phyloP scores from a whole-genome alignment of 352 stramenopile genomes.

The Phytophthora cactorum region DNA sequence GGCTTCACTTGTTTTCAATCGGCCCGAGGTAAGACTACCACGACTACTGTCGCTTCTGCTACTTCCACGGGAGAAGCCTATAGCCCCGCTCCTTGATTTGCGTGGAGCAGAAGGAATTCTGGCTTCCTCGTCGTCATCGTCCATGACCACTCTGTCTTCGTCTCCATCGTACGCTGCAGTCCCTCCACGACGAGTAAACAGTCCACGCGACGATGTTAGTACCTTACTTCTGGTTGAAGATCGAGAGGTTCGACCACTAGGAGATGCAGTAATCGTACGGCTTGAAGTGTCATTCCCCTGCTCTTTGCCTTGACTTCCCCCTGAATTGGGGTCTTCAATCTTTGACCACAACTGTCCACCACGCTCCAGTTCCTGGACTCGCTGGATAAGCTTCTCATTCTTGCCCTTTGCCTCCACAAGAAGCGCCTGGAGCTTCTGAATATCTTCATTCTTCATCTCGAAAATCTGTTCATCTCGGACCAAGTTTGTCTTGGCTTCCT shows the following conservation, averaged over 20 bases:
- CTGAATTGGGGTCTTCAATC: slow-evolving; percentile 3
- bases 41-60: slow-evolving; percentile 17
- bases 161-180: slow-evolving; percentile 47
- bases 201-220: slow-evolving; percentile 53
- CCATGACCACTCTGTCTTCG: slow-evolving; percentile 76
- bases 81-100: slow-evolving; percentile 24
- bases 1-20: slow-evolving; percentile 36
- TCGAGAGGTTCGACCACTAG: slow-evolving; percentile 11
- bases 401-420: slow-evolving; percentile 70
- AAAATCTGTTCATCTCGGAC: slow-evolving; percentile 85
- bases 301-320: slow-evolving; percentile 7
- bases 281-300: slow-evolving; percentile 17
- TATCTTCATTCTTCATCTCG: slow-evolving; percentile 83
- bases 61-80: slow-evolving; percentile 13
- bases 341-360: slow-evolving; percentile 77
- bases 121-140: slow-evolving; percentile 47
- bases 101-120: slow-evolving; percentile 25
- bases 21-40: slow-evolving; percentile 14
- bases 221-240: slow-evolving; percentile 35
- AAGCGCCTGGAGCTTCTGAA: slow-evolving; percentile 65
- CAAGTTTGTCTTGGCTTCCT: slow-evolving; percentile 69
- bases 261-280: slow-evolving; percentile 19
- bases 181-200: slow-evolving; percentile 60
- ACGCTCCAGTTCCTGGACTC: slow-evolving; percentile 73
- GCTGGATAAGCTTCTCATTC: slow-evolving; percentile 74